Evolutionary conservation across 352 stramenopile genomes (phyloP).

Genomic region (Phytophthora tentaculata): DNA sequence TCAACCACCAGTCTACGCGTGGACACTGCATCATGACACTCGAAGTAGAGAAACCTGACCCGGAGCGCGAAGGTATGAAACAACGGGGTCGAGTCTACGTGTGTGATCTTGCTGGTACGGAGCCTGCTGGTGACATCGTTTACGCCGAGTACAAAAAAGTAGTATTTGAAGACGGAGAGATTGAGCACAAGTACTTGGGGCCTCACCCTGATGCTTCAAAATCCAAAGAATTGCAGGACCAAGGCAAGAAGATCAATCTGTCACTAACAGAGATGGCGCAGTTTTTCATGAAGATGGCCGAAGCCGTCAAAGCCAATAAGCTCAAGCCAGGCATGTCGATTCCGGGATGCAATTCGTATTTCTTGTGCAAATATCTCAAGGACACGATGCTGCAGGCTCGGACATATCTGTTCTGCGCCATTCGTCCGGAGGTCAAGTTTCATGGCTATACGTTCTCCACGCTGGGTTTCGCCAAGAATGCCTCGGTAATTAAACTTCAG

Average conservation of each 20-base stretch:
- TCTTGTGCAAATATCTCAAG: slow-evolving; percentile 96
- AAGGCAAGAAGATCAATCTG: slow-evolving; percentile 97
- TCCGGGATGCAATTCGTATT: slow-evolving; percentile 95
- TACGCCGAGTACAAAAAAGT: slow-evolving; percentile 95
- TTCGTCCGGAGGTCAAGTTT: slow-evolving; percentile 93
- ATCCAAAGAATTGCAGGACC: slow-evolving; percentile 94
- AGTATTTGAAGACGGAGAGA: slow-evolving; percentile 90
- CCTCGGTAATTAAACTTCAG: slow-evolving; percentile 94
- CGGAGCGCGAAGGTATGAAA: slow-evolving; percentile 90
- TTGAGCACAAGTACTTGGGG: slow-evolving; percentile 93
- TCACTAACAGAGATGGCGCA: slow-evolving; percentile 95
- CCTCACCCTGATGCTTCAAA: slow-evolving; percentile 91
- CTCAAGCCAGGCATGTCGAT: slow-evolving; percentile 94
- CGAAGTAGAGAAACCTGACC: slow-evolving; percentile 94
- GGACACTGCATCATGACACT: slow-evolving; percentile 97
- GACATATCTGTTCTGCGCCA: slow-evolving; percentile 95
- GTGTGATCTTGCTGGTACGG: slow-evolving; percentile 93
- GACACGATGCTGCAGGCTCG: slow-evolving; percentile 95
- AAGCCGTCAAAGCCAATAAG: slow-evolving; percentile 94
- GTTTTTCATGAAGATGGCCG: slow-evolving; percentile 98
- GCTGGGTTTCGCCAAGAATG: slow-evolving; percentile 95
- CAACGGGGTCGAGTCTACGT: slow-evolving; percentile 93
- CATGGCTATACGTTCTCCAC: slow-evolving; percentile 95
- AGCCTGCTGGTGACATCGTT: slow-evolving; percentile 94
- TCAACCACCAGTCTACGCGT: slow-evolving; percentile 94